Base-by-base conservation (phyloP, 176 grass and related monocot genomes). In the Triticum monococcum region DNA sequence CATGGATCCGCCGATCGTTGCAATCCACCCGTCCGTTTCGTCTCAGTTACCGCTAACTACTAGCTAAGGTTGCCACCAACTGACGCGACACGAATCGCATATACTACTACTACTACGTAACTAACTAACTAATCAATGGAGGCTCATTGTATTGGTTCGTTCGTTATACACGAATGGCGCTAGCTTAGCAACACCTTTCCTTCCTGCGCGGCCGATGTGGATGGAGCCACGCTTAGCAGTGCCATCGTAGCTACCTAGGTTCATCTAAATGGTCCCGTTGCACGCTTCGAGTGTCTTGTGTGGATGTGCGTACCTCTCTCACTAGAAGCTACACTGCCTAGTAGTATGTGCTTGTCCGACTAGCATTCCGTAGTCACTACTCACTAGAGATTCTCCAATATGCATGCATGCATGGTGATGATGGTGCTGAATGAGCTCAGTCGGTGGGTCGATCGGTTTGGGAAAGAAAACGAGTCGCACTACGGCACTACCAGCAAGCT, bases 101-200 rank as follows among this genome's bases (percentile, higher is more conserved):
- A 50, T 35, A 50, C 36, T 5, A 5, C n/a, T n/a, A n/a, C n/a
- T n/a, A n/a, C 33, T 9, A 9, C 9, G 9, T 41, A 41, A 50
- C 80, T 61, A 78, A 33, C 30, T 2, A 18, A 52, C 25, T 17
- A 62, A 74, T 63, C 22, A 13, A n/a, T 32, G 14, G 12, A 46
- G 43, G 48, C 48, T 6, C 46, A 5, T 50, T 52, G 48, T 52
- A 17, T 52, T 17, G 4, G 52, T 30, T 72, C 68, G 52, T 31
- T 73, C 54, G 81, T 79, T 79, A 62, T 79, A 62, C 9, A 54
- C n/a, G 11, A 74, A 28, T 71, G 50, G 46, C 64, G 20, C 75
- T n/a, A 72, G 30, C 65, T 64, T 26, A n/a, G 54, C 36, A 4
- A 20, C n/a, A 41, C 50, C 13, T 72, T 28, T 54, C 45, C 43